Evolutionary conservation across 805 yeast genomes (phyloP).

Genomic region (Kregervanrija fluxuum): DNA sequence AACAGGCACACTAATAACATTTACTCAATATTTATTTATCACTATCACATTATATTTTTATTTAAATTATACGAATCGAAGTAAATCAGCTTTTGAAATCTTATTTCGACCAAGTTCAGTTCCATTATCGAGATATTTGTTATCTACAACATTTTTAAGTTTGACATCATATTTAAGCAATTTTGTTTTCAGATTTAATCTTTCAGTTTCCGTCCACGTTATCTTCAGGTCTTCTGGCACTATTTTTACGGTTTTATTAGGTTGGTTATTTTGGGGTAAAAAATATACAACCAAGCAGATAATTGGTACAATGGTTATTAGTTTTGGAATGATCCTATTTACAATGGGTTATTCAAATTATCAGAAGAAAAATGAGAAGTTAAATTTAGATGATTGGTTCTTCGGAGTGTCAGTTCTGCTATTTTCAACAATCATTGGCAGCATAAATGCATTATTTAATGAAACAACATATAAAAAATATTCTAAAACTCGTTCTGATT

Average conservation of each 20-base stretch:
- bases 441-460: conserved; percentile 30
- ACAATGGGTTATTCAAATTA: conserved; percentile 18
- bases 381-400: background rate
- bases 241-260: conserved; percentile 51
- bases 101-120: conserved; percentile 27
- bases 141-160: conserved; percentile 45
- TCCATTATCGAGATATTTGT: conserved; percentile 37
- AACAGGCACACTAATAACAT: conserved; percentile 48
- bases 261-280: conserved; percentile 39
- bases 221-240: conserved; percentile 60
- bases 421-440: conserved; percentile 30
- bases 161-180: conserved; percentile 48
- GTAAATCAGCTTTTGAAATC: conserved; percentile 19
- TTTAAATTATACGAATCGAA: conserved; percentile 15
- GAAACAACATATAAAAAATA: conserved; percentile 37
- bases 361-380: background rate
- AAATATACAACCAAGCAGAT: conserved; percentile 40
- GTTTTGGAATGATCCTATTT: conserved; percentile 46
- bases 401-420: conserved; percentile 7
- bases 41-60: conserved; percentile 35
- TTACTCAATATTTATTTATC: conserved; percentile 49
- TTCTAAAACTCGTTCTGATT: conserved; percentile 24
- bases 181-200: conserved; percentile 45
- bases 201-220: conserved; percentile 63
- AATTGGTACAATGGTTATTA: conserved; percentile 41